Conservation (phyloP, 345 rosid genomes). For the Viola odorata region DNA sequence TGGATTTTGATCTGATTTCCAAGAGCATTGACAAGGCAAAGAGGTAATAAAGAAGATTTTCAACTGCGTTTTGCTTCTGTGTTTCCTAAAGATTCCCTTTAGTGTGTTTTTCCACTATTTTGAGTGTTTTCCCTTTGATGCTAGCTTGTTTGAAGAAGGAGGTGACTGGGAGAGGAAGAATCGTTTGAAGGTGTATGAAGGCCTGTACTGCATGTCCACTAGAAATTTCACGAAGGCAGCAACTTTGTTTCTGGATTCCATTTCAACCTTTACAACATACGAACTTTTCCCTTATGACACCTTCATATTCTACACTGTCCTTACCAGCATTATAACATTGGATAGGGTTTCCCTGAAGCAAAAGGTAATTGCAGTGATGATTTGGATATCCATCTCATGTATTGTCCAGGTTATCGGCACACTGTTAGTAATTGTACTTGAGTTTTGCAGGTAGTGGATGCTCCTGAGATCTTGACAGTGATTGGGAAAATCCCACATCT, state of each 20-base stretch:
- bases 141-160: constrained; percentile 98
- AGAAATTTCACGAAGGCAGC: constrained; percentile 91
- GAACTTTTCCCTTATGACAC: constrained; percentile 94
- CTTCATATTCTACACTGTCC: constrained; percentile 92
- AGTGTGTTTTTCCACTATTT: not conserved
- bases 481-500: constrained; percentile 86
- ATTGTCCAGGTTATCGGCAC: not conserved
- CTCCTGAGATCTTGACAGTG: constrained; percentile 98
- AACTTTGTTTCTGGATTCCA: constrained; percentile 81
- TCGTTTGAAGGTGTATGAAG: constrained; percentile 93
- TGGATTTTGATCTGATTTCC: constrained; percentile 91
- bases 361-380: constrained; percentile 49
- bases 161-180: constrained; percentile 99
- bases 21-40: constrained; percentile 97
- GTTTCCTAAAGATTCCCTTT: constrained; percentile 4
- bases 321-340: constrained; percentile 86
- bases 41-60: constrained; percentile 42
- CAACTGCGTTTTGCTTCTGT: constrained; percentile 5
- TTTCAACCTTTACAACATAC: constrained; percentile 96
- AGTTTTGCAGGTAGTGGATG: constrained; percentile 82
- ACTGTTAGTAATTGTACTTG: constrained; percentile 1
- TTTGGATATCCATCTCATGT: not conserved
- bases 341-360: constrained; percentile 97
- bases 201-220: constrained; percentile 86
- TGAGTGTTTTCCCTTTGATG: constrained; percentile 11